phyloP scores from a whole-genome alignment of 2,329 filamentous ascomycete genomes.

The Metarhizium guizhouense region DNA sequence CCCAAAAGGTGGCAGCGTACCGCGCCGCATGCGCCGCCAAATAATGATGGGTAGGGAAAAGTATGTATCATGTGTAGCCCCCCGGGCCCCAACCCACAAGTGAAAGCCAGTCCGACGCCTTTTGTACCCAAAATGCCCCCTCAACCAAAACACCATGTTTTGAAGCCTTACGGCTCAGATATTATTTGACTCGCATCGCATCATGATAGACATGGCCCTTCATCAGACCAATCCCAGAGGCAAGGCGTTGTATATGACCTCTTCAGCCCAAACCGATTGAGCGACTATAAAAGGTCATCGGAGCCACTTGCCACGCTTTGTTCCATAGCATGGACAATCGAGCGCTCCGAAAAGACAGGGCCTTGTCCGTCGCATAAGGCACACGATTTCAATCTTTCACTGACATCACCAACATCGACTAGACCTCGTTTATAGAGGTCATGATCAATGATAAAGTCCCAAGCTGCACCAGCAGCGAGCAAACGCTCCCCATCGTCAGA shows the following conservation, averaged over 20 bases:
- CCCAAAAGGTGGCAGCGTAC: not conserved
- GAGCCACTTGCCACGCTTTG: constrained; percentile 67
- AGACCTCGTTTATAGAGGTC: constrained; percentile 66
- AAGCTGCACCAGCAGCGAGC: constrained; percentile 69
- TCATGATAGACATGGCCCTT: not conserved
- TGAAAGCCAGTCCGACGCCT: not conserved
- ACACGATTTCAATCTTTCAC: constrained; percentile 63
- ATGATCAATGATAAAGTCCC: constrained; percentile 82
- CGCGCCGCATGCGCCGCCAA: not conserved
- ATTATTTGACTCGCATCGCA: not conserved
- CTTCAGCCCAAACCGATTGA: not conserved
- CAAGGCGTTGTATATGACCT: not conserved
- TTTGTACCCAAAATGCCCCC: not conserved
- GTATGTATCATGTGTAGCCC: not conserved
- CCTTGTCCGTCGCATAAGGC: constrained; percentile 81
- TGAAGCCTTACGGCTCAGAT: not conserved
- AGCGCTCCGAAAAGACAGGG: constrained; percentile 75
- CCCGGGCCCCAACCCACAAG: not conserved
- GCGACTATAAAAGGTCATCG: constrained; percentile 54
- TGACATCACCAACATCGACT: constrained; percentile 75
- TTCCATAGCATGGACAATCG: constrained; percentile 66
- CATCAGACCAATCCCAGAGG: not conserved
- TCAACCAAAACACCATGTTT: not conserved
- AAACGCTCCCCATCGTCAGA: constrained; percentile 59
- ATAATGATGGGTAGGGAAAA: not conserved